Base-by-base conservation (phyloP, 2,329 filamentous ascomycete species). In the Coniochaeta hoffmannii region DNA sequence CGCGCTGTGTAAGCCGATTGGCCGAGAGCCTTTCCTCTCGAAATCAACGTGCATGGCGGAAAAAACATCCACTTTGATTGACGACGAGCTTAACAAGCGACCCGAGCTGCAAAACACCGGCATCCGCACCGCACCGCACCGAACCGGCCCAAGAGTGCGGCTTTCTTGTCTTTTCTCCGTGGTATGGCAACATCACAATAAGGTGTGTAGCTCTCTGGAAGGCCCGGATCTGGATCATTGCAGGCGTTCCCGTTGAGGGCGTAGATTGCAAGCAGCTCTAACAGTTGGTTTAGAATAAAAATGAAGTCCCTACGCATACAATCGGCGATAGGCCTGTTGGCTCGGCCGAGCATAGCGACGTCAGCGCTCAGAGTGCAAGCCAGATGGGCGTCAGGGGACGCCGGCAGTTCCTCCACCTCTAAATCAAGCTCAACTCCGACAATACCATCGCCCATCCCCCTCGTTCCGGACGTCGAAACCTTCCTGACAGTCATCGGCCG, bases 401-500 rank as follows among this genome's bases (percentile, higher is more conserved):
- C 70, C 58, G 69, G 19, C n/a, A 50, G n/a, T 50, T 61, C 64
- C 68, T 28, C 41, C 11, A 15, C 41, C 22, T 14, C 41, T 46
- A 46, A 46, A 46, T 11, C 24, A 5, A 46, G 19, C 41, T 28
- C 41, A n/a, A 34, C 60, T 46, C 74, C 66, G 44, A 63, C 68
- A 7, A 73, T 83, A 31, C 92, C 92, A 2, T 67, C 78, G 24
- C 88, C 91, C 1, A 96, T 88, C 35, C 89, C 90, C 1, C 91
- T 96, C 65, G 86, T 96, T 36, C 93, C 92, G 31, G 87, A 97
- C 69, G 84, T 90, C 38, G 69, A 80, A 63, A 94, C 92, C 15
- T 96, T 99, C 72, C 86, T 97, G 59, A 90, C 82, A 34, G 79
- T 97, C 57, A 97, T 97, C 72, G 94, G 94, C 63, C 92, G 94